Evolutionary conservation across 805 yeast genomes (phyloP), one percentile per base, ranked within the genome.

Genomic region (Barnettozyma siamensis): DNA sequence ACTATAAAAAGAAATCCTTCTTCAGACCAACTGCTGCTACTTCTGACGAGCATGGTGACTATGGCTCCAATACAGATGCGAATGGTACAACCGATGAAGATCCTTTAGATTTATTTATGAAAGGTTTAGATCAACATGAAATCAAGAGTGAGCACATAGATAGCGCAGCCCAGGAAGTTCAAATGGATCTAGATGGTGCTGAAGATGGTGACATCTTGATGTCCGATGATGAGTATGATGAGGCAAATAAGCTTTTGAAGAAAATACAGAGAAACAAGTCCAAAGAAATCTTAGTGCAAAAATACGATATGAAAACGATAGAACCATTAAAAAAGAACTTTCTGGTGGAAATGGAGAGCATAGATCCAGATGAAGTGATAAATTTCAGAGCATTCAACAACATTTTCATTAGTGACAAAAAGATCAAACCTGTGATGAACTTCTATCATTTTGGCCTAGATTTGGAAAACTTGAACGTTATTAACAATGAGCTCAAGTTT

Each of bases 381-480:
- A 69, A 83, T n/a, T 79, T 88, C 26, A 74, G 74, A 37, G 77
- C 86, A 3, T 62, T 75, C 37, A 95, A 95, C 40, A 55, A 45
- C 33, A 55, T 57, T 31, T 55, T 45, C 39, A 55, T 57, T 19
- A 57, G 41, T 27, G 43, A 54, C 33, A 57, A 57, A 33, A 41
- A 42, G 17, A 53, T 55, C 31, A 67, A 69, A 20, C 96, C 97
- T 0, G 75, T 88, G 1, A 53, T 70, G 31, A 75, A 76, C 41
- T 91, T 97, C 94, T 69, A 83, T 3, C 91, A 87, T 46, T 65
- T 88, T 41, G 96, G 96, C 0, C 66, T 93, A 1, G 82, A 95
- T 0, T 62, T 76, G 1, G 67, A 71, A 1, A 69, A 80, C 1
- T 66, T 76, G 65, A 62, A 70, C 3, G 69, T 78, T 0, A 65